phyloP scores from a whole-genome alignment of 2,329 filamentous ascomycete genomes.

The Pseudogymnoascus sp. region DNA sequence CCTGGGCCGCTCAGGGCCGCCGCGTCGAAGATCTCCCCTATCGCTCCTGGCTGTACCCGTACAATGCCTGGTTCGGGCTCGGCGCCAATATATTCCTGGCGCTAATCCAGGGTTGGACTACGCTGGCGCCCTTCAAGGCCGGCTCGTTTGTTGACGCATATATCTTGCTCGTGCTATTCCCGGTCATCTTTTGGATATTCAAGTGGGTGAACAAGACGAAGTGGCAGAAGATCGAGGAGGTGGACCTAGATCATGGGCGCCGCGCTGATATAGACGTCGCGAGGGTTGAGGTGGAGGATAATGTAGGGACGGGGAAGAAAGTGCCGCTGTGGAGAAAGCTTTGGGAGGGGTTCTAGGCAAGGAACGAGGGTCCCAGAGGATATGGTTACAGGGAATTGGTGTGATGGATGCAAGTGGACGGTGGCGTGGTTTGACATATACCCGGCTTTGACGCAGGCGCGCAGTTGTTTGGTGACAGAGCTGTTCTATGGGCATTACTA shows the following conservation, averaged over 20 bases:
- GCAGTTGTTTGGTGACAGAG: background rate
- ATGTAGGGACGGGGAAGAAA: background rate
- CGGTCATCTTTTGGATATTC: conserved; percentile 46
- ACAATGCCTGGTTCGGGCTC: conserved; percentile 51
- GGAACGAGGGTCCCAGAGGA: background rate
- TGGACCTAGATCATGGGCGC: conserved; percentile 49
- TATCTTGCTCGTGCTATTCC: conserved; percentile 52
- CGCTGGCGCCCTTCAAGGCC: conserved; percentile 47
- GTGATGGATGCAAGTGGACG: background rate
- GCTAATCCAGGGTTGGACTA: conserved; percentile 54
- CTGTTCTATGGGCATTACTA: background rate
- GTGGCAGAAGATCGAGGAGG: conserved; percentile 41
- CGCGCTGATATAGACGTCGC: conserved; percentile 46
- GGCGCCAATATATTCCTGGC: conserved; percentile 50
- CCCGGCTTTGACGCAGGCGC: background rate
- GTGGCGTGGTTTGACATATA: background rate
- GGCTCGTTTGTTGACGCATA: conserved; percentile 57
- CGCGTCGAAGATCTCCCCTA: conserved; percentile 47
- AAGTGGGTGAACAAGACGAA: conserved; percentile 48
- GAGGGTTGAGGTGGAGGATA: conserved; percentile 27
- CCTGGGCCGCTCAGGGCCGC: conserved; percentile 52
- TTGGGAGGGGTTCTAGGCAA: background rate
- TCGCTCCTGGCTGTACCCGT: conserved; percentile 46
- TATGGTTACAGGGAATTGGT: background rate
- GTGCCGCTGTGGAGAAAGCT: background rate